Base-by-base conservation (phyloP, 2,329 filamentous ascomycete genomes). In the Apiospora hydei region DNA sequence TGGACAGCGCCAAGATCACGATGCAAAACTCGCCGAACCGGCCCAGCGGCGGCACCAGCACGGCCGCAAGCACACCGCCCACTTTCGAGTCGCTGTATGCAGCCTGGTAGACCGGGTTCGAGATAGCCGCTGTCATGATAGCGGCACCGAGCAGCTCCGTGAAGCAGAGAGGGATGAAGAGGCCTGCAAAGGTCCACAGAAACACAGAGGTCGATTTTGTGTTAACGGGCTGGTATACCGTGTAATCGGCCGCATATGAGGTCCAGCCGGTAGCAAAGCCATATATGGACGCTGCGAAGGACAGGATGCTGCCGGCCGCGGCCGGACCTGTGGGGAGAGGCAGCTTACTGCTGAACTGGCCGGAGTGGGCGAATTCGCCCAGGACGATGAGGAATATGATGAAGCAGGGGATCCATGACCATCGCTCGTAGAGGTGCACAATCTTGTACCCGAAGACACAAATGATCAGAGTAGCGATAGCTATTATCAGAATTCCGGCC, bases 341-440 rank as follows among this genome's bases (percentile, higher is more conserved):
- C 51, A 84, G 79, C 13, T 82, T 73, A 77, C 88, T 89, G 71
- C 85, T 79, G 79, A 94, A 94, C 68, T 89, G 86, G 16, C 91
- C 91, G 0, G 89, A 91, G 78, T 90, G 88, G 21, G 89, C 91
- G 75, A 93, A 94, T 67, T 86, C 85, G 21, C 92, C 93, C 2
- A 93, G 84, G 1, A 92, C 86, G 75, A 95, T 91, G 71, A 95
- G 81, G 83, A 95, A 93, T 76, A 94, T 89, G 77, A 94, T 89
- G 76, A 90, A 88, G 69, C 90, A 90, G 0, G 94, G 92, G 67
- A 93, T 89, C 92, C 90, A 96, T 73, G 86, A 91, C 85, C 85
- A 95, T 80, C 90, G 89, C 80, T 96, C 93, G 82, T 95, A 96
- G 13, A 83, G 83, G 82, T 96, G 94, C 1, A 96, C 92, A 47